Evolutionary conservation across 306 rosid species (phyloP).

Genomic region (Medicago truncatula): DNA sequence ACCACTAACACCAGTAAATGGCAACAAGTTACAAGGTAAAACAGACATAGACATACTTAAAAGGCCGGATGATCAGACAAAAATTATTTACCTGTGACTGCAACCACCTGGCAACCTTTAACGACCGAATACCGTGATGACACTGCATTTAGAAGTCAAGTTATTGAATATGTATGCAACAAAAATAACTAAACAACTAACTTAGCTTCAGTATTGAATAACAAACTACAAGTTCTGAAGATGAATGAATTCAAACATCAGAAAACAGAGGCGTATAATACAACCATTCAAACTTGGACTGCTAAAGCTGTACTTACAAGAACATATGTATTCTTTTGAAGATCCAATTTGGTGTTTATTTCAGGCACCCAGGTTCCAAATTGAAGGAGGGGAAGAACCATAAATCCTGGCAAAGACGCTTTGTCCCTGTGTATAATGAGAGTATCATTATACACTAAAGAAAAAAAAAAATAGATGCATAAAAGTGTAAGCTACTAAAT

Average conservation of each 20-base stretch:
- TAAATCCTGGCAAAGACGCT: constrained; percentile 87
- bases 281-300: no score
- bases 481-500: constrained; percentile 4
- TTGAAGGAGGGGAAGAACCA: constrained; percentile 84
- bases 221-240: background rate
- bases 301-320: constrained; percentile 55
- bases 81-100: constrained; percentile 71
- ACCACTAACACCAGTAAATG: no score
- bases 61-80: background rate
- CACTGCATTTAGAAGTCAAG: constrained; percentile 68
- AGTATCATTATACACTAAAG: constrained; percentile 27
- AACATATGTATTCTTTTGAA: constrained; percentile 78
- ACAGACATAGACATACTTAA: background rate
- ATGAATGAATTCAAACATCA: background rate
- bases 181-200: background rate
- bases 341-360: constrained; percentile 67
- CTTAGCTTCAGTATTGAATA: background rate
- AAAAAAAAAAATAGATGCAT: constrained; percentile 28
- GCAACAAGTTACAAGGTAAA: no score
- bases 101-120: constrained; percentile 89
- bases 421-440: constrained; percentile 60
- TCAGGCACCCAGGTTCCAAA: constrained; percentile 96
- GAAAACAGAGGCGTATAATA: background rate
- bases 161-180: background rate
- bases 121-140: constrained; percentile 90